Base-by-base conservation (phyloP, 1,284 basidiomycete genomes). In the Sporisorium scitamineum region DNA sequence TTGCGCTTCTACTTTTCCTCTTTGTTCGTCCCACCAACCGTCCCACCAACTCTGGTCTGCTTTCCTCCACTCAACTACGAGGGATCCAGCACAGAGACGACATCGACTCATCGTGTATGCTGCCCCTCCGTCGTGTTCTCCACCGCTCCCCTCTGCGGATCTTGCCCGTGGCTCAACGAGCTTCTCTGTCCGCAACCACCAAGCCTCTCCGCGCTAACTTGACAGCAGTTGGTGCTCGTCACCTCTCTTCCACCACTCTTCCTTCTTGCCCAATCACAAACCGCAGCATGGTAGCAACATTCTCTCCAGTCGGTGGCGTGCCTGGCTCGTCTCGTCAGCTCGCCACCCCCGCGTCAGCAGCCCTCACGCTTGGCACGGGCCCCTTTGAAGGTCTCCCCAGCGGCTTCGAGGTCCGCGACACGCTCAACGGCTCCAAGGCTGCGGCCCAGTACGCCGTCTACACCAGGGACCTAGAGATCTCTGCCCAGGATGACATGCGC, bases 391-490 rank as follows among this genome's bases (percentile, higher is more conserved):
- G 63, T 5, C 57, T 79, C 13, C 75, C 78, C 5, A 51, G 61
- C 20, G 78, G 75, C 34, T 79, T 66, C 52, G 78, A 79, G 60
- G 64, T 79, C 37, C 61, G 67, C 26, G 71, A 77, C 1, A 62
- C 59, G 1, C 60, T 77, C 41, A 70, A 67, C 32, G 70, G 62
- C 31, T 60, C 63, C 62, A 71, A 70, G 47, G 61, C 75, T 4
- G 50, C 70, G 6, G 68, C 78, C 8, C 76, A 73, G 5, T 81
- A 77, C 37, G 81, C 81, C 22, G 78, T 83, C 60, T 83, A 79
- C 70, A 77, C 75, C 42, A 66, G 70, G 47, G 75, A 74, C 29
- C 65, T 80, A 31, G 75, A 77, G 41, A 31, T 73, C 16, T 71
- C 75, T 1, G 65, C 75, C 16, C 75, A 69, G 22, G 75, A 77